These are phyloP conservation scores for Ceratocystis variospora DNA, from an alignment of 2,329 filamentous ascomycete species.

Conservation along the genomic window DNA sequence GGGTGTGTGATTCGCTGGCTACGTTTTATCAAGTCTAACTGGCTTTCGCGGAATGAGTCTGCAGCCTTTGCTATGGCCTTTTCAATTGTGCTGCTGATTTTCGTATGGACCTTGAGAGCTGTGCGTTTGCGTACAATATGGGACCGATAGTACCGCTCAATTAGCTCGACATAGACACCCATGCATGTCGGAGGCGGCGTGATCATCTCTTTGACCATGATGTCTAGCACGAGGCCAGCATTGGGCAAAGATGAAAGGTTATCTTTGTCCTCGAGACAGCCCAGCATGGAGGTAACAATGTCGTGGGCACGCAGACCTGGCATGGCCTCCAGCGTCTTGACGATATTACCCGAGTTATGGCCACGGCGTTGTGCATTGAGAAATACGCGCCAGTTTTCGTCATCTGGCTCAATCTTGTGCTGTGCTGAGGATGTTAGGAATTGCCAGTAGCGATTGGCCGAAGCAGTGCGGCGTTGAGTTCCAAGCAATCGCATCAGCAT, in stretches of 20 bases:
- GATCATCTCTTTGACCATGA: conserved; percentile 30
- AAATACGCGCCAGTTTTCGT: conserved; percentile 53
- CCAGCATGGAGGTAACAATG: conserved; percentile 14
- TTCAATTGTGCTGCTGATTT: background rate
- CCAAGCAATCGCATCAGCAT: conserved; percentile 53
- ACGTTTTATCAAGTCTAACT: conserved; percentile 11
- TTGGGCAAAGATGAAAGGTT: conserved; percentile 56
- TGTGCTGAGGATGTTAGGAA: conserved; percentile 41
- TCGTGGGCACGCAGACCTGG: conserved; percentile 29
- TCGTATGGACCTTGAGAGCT: background rate
- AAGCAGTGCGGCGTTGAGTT: conserved; percentile 43
- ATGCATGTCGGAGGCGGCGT: conserved; percentile 18
- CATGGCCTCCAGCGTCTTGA: conserved; percentile 44
- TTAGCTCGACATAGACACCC: conserved; percentile 12
- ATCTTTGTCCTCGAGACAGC: conserved; percentile 59
- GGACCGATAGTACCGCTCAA: conserved; percentile 12
- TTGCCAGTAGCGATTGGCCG: conserved; percentile 68
- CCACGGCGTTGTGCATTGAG: conserved; percentile 52
- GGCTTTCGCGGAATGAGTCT: conserved; percentile 12
- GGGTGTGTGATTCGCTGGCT: background rate
- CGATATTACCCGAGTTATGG: conserved; percentile 49
- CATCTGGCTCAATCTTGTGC: conserved; percentile 53
- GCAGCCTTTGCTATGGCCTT: conserved; percentile 1
- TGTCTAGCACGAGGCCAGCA: conserved; percentile 52
- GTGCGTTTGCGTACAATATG: conserved; percentile 6